Evolutionary conservation across 2,329 filamentous ascomycete genomes (phyloP).

Genomic region (Ceratocystis albifundus): DNA sequence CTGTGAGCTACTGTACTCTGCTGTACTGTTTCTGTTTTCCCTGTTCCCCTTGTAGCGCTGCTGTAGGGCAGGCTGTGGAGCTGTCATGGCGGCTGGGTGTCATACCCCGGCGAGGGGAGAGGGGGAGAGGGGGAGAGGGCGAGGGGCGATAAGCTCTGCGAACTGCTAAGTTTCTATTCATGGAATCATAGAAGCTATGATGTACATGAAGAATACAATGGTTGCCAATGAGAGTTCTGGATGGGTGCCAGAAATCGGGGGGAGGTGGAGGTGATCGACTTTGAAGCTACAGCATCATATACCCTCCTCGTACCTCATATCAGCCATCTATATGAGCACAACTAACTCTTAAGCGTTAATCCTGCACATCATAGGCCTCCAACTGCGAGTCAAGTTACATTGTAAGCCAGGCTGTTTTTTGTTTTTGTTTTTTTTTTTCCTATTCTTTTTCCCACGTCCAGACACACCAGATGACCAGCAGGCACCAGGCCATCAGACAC

Average conservation of each 20-base stretch:
- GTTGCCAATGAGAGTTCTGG: no score
- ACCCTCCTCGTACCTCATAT: not conserved
- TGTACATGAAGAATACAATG: not conserved
- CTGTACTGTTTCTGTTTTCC: not conserved
- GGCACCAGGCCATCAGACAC: not conserved
- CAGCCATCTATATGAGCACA: no score
- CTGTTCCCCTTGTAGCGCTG: not conserved
- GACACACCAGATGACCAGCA: no score
- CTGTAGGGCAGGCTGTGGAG: not conserved
- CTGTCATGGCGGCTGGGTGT: not conserved
- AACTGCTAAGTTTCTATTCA: not conserved
- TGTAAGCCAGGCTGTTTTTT: conserved; percentile 9
- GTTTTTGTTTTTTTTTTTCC: not conserved
- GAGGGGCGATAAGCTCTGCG: not conserved
- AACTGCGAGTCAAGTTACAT: not conserved
- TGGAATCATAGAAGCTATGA: no score
- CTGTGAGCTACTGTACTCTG: no score
- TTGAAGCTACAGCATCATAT: not conserved
- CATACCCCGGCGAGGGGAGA: not conserved
- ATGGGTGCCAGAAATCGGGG: no score
- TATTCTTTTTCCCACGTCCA: no score
- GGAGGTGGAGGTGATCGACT: not conserved
- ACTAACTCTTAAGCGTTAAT: no score
- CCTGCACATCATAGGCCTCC: not conserved
- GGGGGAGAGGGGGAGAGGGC: no score